phyloP scores from a whole-genome alignment of 1,284 basidiomycete genomes.

The Heterobasidion parviporum region DNA sequence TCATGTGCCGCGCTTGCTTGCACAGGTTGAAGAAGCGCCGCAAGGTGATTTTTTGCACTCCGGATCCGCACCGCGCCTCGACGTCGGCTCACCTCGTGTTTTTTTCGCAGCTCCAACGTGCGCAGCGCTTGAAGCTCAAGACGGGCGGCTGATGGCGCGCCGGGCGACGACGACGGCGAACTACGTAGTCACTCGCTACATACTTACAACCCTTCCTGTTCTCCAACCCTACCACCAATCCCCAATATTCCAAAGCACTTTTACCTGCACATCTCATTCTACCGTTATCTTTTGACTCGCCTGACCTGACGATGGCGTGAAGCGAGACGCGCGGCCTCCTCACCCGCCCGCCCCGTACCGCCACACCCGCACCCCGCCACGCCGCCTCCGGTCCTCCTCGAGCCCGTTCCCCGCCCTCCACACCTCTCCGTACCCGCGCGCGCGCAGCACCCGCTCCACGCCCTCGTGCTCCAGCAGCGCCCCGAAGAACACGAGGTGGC shows the following conservation, averaged over 20 bases:
- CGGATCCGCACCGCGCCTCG: too few species aligned
- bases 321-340: too few species aligned
- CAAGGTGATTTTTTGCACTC: constrained; percentile 27
- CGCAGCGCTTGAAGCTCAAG: constrained; percentile 19
- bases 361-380: constrained; percentile 75
- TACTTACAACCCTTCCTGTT: too few species aligned
- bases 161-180: too few species aligned
- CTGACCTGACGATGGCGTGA: too few species aligned
- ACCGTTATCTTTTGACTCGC: too few species aligned
- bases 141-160: too few species aligned
- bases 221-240: too few species aligned
- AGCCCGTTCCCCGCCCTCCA: constrained; percentile 64
- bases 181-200: too few species aligned
- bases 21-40: constrained; percentile 52
- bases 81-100: not conserved
- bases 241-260: not conserved
- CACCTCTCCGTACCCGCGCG: constrained; percentile 60
- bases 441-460: constrained; percentile 40
- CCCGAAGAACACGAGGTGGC: constrained; percentile 76
- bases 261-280: not conserved
- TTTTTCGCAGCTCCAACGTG: constrained; percentile 15
- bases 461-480: constrained; percentile 47
- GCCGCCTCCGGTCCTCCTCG: constrained; percentile 76
- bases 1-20: not conserved
- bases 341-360: not conserved